Evolutionary conservation across 2,329 filamentous ascomycete species (phyloP).

Genomic region (Pseudogymnoascus sp.): DNA sequence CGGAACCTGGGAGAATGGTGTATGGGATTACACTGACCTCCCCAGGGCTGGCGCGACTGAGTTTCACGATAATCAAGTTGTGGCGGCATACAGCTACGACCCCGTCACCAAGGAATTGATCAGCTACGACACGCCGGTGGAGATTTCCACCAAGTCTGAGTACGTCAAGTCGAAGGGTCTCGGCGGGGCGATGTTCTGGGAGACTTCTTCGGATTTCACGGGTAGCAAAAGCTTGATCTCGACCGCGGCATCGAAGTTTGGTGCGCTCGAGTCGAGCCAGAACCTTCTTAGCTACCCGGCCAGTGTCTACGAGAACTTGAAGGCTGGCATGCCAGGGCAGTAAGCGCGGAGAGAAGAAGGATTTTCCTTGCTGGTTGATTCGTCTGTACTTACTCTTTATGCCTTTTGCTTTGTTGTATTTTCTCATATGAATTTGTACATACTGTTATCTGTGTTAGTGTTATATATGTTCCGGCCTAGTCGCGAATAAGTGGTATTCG

Average conservation of each 20-base stretch:
- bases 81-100: conserved; percentile 67
- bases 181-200: conserved; percentile 82
- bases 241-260: conserved; percentile 35
- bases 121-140: conserved; percentile 59
- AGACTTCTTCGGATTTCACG: conserved; percentile 59
- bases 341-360: conserved; percentile 8
- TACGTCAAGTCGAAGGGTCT: conserved; percentile 57
- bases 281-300: conserved; percentile 46
- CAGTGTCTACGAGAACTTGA: conserved; percentile 49
- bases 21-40: conserved; percentile 76
- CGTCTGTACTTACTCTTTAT: not conserved
- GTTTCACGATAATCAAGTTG: conserved; percentile 45
- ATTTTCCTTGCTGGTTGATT: not conserved
- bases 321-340: conserved; percentile 26
- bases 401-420: not conserved
- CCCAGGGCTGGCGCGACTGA: conserved; percentile 54
- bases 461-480: no score
- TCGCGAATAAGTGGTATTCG: no score
- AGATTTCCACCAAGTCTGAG: conserved; percentile 52
- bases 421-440: conserved; percentile 34
- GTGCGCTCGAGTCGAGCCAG: conserved; percentile 36
- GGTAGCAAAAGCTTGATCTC: conserved; percentile 53
- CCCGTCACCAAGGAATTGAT: conserved; percentile 51
- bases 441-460: conserved; percentile 33
- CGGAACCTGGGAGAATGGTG: conserved; percentile 66